These are phyloP conservation scores for Cercospora sojina DNA, from an alignment of 2,329 filamentous ascomycete genomes.

Conservation along the genomic window DNA sequence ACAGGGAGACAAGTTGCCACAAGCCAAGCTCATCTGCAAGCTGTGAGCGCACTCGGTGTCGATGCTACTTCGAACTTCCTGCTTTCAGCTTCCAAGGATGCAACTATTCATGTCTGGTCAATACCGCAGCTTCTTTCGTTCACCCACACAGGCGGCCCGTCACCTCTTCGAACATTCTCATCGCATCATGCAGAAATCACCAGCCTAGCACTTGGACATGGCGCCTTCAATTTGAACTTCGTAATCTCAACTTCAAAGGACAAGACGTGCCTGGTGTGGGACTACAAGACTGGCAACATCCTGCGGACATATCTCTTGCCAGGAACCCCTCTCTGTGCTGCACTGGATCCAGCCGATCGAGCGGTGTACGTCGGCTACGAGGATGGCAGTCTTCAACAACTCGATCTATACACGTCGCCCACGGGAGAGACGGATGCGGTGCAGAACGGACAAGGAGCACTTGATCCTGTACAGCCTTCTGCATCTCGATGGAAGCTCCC, in stretches of 20 bases:
- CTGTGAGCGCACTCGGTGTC: conserved; percentile 71
- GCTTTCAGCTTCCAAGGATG: conserved; percentile 78
- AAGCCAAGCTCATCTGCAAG: conserved; percentile 74
- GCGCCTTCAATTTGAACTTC: conserved; percentile 71
- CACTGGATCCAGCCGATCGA: conserved; percentile 78
- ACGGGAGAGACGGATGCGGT: conserved; percentile 20
- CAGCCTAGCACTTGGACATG: conserved; percentile 61
- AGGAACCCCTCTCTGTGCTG: conserved; percentile 67
- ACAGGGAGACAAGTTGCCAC: conserved; percentile 76
- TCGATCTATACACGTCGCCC: conserved; percentile 64
- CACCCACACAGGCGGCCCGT: conserved; percentile 55
- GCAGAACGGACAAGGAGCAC: conserved; percentile 24
- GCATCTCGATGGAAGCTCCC: conserved; percentile 37
- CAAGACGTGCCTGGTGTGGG: conserved; percentile 89
- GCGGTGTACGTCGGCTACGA: conserved; percentile 79
- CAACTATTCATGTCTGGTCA: conserved; percentile 91
- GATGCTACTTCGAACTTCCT: conserved; percentile 70
- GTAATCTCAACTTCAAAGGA: conserved; percentile 82
- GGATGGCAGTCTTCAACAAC: conserved; percentile 74
- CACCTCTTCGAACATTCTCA: conserved; percentile 75
- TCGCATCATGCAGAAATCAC: conserved; percentile 75
- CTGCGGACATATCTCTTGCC: conserved; percentile 81
- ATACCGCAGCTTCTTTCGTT: conserved; percentile 70
- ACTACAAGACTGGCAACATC: conserved; percentile 74
- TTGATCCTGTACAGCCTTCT: conserved; percentile 43